Evolutionary conservation across 2,329 filamentous ascomycete species (phyloP).

Genomic region (Septoria linicola): DNA sequence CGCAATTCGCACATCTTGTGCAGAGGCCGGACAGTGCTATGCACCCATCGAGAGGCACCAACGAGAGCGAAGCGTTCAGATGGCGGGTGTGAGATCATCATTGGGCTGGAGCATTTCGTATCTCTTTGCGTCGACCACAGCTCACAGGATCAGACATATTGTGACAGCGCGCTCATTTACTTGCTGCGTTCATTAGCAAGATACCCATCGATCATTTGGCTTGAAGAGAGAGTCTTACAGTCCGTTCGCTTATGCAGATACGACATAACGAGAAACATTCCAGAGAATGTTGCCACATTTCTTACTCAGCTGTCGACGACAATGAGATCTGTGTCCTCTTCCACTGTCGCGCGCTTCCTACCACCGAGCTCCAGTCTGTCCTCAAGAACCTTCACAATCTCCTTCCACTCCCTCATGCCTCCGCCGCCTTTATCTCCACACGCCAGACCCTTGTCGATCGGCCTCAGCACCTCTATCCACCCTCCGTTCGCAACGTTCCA

Average conservation of each 20-base stretch:
- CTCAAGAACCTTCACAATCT: constrained; percentile 68
- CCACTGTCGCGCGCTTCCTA: background rate
- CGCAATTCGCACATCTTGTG: constrained; percentile 55
- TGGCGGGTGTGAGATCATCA: constrained; percentile 29
- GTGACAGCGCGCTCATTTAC: constrained; percentile 7
- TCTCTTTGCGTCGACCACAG: constrained; percentile 2
- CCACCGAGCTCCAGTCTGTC: constrained; percentile 34
- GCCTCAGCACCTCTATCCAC: constrained; percentile 69
- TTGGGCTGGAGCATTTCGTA: background rate
- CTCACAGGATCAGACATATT: constrained; percentile 13
- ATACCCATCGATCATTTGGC: constrained; percentile 13
- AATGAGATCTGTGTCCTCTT: too few species aligned
- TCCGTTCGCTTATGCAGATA: constrained; percentile 14
- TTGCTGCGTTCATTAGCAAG: constrained; percentile 16
- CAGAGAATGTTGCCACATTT: too few species aligned
- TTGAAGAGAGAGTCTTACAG: constrained; percentile 8
- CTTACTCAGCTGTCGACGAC: too few species aligned
- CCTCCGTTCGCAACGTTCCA: constrained; percentile 60
- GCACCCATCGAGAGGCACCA: constrained; percentile 46
- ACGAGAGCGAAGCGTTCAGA: constrained; percentile 36
- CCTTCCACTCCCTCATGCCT: constrained; percentile 78
- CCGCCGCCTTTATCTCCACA: constrained; percentile 82
- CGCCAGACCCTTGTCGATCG: constrained; percentile 74
- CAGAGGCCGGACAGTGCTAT: constrained; percentile 56
- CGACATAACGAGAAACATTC: constrained; percentile 13